Conservation (phyloP, 768 basidiomycete species). For the Imleria badia region DNA sequence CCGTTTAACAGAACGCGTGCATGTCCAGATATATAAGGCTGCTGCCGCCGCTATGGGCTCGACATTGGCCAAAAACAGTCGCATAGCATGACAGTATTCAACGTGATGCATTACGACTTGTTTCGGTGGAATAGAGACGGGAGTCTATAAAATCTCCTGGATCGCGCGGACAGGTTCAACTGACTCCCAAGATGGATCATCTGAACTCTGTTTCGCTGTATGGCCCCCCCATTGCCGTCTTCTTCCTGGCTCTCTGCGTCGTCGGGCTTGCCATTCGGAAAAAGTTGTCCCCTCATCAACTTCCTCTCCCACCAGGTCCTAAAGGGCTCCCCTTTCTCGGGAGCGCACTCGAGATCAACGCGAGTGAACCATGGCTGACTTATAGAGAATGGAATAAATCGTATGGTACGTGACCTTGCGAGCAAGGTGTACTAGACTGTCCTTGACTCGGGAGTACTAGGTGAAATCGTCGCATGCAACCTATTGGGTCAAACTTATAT, state of each 20-base stretch:
- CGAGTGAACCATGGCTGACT: constrained; percentile 30
- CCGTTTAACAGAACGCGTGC: neutral
- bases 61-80: neutral
- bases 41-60: neutral
- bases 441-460: constrained; percentile 2
- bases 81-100: no score
- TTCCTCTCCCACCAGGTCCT: constrained; percentile 31
- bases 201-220: neutral
- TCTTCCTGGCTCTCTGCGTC: constrained; percentile 2
- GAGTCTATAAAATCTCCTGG: constrained; percentile 7
- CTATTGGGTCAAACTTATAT: constrained; percentile 23
- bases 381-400: constrained; percentile 30
- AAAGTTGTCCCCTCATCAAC: constrained; percentile 11
- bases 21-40: neutral
- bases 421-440: neutral
- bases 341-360: constrained; percentile 24
- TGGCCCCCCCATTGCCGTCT: neutral
- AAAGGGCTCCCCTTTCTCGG: constrained; percentile 29
- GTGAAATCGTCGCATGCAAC: constrained; percentile 21
- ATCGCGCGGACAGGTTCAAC: neutral
- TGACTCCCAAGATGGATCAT: constrained; percentile 5
- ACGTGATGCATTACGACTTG: neutral
- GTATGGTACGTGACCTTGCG: constrained; percentile 27
- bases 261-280: neutral
- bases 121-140: neutral